Evolutionary conservation across 805 yeast species (phyloP).

Genomic region (Candida chauliodis): DNA sequence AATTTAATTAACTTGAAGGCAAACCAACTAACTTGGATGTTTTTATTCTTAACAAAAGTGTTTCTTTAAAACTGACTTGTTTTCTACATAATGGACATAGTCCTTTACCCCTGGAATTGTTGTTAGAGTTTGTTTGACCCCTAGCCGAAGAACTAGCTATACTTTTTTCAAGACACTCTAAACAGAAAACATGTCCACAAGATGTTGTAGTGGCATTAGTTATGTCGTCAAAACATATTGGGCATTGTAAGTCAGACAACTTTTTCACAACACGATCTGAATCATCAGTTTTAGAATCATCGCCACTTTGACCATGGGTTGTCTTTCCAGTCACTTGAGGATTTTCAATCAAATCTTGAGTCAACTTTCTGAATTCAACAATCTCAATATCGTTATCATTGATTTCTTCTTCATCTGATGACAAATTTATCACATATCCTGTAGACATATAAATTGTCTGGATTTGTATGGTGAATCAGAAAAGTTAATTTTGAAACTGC

Average conservation of each 20-base stretch:
- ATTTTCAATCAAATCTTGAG: conserved; percentile 29
- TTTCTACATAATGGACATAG: conserved; percentile 44
- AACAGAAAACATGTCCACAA: conserved; percentile 43
- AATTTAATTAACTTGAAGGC: conserved; percentile 11
- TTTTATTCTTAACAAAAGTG: conserved; percentile 23
- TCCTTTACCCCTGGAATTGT: conserved; percentile 30
- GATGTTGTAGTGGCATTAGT: conserved; percentile 37
- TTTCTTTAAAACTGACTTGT: conserved; percentile 35
- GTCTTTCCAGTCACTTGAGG: conserved; percentile 15
- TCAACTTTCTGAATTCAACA: conserved; percentile 34
- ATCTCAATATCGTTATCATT: conserved; percentile 36
- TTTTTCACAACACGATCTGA: conserved; percentile 23
- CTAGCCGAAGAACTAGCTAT: conserved; percentile 38
- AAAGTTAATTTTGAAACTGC: too few relatives aligned
- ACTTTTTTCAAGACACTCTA: conserved; percentile 41
- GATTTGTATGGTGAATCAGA: too few relatives aligned
- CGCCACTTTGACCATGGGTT: conserved; percentile 6
- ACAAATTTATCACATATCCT: conserved; percentile 15
- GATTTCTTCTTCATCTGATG: conserved; percentile 18
- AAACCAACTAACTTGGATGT: conserved; percentile 9
- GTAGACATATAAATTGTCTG: conserved; percentile 14
- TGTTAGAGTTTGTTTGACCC: conserved; percentile 31
- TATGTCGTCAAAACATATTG: conserved; percentile 42
- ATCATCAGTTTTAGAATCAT: conserved; percentile 6
- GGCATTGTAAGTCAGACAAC: conserved; percentile 37